phyloP scores from a whole-genome alignment of 768 basidiomycete species.

The Crucibulum laeve region DNA sequence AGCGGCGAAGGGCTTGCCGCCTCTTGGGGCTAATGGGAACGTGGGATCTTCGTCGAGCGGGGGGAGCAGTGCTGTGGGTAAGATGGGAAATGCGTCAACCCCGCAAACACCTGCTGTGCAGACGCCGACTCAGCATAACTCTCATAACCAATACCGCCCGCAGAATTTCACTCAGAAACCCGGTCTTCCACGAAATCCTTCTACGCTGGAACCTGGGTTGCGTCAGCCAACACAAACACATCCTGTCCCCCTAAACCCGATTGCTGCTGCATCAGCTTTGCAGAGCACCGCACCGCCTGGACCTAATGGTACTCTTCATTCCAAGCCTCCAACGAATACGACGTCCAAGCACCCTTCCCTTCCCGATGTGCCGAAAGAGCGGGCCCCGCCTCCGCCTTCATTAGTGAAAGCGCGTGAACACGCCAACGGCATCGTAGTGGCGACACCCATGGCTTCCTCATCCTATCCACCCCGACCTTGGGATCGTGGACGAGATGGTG shows the following conservation, averaged over 20 bases:
- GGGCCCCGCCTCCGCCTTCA: conserved; percentile 1
- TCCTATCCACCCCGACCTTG: not conserved
- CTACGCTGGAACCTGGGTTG: too few species aligned
- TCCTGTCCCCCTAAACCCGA: too few species aligned
- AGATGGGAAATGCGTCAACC: conserved; percentile 7
- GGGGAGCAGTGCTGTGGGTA: conserved; percentile 9
- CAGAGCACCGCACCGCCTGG: too few species aligned
- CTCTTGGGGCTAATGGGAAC: not conserved
- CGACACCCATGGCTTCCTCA: not conserved
- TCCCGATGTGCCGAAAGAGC: not conserved
- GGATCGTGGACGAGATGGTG: not conserved
- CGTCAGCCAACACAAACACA: too few species aligned
- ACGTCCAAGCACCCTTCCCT: too few species aligned
- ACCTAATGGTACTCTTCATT: not conserved
- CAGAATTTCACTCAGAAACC: too few species aligned
- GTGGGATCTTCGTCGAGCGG: conserved; percentile 1
- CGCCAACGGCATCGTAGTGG: too few species aligned
- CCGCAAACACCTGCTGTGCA: conserved; percentile 9
- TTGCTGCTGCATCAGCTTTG: too few species aligned
- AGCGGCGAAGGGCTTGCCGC: conserved; percentile 4
- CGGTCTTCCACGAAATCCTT: too few species aligned
- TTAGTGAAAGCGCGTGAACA: conserved; percentile 6
- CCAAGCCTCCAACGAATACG: not conserved
- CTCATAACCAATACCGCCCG: not conserved
- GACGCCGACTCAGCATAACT: conserved; percentile 6